phyloP scores from a whole-genome alignment of 1,139 yeast species.

The Lodderomyces orthopsilosis region DNA sequence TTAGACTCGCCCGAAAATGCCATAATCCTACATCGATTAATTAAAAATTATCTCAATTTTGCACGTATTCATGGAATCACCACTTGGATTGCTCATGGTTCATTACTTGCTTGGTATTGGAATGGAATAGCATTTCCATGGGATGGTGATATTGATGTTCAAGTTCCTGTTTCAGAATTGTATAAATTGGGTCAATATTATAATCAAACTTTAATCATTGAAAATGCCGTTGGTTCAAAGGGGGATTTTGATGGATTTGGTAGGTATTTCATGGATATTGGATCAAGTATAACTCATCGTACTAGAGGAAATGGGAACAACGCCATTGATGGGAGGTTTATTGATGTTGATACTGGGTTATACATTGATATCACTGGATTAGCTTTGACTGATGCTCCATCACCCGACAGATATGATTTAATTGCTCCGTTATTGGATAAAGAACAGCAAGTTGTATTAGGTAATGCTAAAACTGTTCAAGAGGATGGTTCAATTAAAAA shows the following conservation, averaged over 20 bases:
- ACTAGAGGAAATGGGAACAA: slow-evolving; percentile 44
- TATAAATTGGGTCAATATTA: slow-evolving; percentile 38
- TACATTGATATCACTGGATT: slow-evolving; percentile 69
- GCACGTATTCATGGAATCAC: slow-evolving; percentile 29
- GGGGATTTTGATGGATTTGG: slow-evolving; percentile 39
- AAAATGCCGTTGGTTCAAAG: slow-evolving; percentile 20
- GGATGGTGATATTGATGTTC: slow-evolving; percentile 57
- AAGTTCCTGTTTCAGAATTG: slow-evolving; percentile 49
- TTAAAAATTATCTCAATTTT: slow-evolving; percentile 34
- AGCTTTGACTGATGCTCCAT: slow-evolving; percentile 34
- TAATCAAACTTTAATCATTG: slow-evolving; percentile 44
- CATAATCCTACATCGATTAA: slow-evolving; percentile 26
- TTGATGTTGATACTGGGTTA: slow-evolving; percentile 72
- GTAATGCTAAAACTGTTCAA: slow-evolving; percentile 9
- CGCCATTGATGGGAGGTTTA: slow-evolving; percentile 79
- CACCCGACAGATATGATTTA: slow-evolving; percentile 28
- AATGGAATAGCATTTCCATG: slow-evolving; percentile 52
- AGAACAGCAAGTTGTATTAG: slow-evolving; percentile 12
- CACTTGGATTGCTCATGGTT: slow-evolving; percentile 45
- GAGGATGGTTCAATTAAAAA: slow-evolving; percentile 10
- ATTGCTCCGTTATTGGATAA: slow-evolving; percentile 11
- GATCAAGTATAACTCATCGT: slow-evolving; percentile 34
- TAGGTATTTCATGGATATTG: slow-evolving; percentile 41
- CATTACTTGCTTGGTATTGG: slow-evolving; percentile 49
- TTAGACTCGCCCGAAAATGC: slow-evolving; percentile 18